These are phyloP conservation scores for Prunella vulgaris DNA, from an alignment of 257 asterid genomes.

Conservation along the genomic window DNA sequence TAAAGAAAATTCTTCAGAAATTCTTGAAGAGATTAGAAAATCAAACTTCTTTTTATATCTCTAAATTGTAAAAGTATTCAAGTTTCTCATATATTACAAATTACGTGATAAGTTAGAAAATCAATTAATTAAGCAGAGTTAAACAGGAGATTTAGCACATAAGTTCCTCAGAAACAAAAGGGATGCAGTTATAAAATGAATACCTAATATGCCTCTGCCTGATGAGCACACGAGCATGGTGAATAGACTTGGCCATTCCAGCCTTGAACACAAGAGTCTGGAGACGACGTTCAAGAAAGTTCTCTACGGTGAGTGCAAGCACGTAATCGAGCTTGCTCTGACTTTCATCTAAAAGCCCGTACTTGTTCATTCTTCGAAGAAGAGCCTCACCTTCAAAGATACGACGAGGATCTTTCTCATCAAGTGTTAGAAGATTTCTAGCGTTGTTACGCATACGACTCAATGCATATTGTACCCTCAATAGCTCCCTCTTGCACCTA, in stretches of 20 bases:
- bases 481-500: conserved; percentile 64
- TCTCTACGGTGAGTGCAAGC: conserved; percentile 43
- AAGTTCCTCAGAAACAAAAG: neutral
- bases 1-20: neutral
- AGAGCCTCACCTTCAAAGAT: conserved; percentile 76
- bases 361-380: conserved; percentile 55
- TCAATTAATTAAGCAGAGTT: neutral
- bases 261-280: conserved; percentile 47
- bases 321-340: conserved; percentile 48
- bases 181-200: neutral
- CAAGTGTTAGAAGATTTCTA: conserved; percentile 52
- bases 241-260: conserved; percentile 45
- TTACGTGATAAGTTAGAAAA: neutral
- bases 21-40: neutral
- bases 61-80: neutral
- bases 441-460: conserved; percentile 65
- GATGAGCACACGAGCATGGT: conserved; percentile 47
- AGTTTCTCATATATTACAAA: neutral
- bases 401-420: conserved; percentile 65
- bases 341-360: conserved; percentile 36
- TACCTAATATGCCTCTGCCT: conserved; percentile 50
- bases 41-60: neutral
- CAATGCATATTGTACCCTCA: conserved; percentile 63
- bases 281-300: conserved; percentile 44
- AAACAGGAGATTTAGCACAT: neutral